A percentile compares a stretch with the other conserved stretches of the same genome.
phyloP scores from a whole-genome alignment of 495 filamentous ascomycete species.

The Amphirosellinia nigrospora region DNA sequence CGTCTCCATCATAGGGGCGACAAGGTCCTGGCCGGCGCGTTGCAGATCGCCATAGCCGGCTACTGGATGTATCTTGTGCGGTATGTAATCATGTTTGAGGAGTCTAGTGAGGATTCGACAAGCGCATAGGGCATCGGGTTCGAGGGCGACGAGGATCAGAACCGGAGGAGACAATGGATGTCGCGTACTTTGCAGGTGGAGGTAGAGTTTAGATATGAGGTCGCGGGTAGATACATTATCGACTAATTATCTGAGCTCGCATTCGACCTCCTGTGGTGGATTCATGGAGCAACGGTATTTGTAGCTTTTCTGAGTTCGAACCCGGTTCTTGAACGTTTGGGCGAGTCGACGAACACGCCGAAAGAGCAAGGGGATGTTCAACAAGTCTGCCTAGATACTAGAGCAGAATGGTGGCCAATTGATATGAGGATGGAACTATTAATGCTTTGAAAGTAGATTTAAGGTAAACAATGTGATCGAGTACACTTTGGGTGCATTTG shows the following conservation, averaged over 20 bases:
- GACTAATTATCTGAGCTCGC: conserved; percentile 36
- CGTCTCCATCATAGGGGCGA: conserved; percentile 80
- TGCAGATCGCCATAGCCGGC: conserved; percentile 90
- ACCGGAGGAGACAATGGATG: conserved; percentile 87
- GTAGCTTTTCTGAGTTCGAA: neutral
- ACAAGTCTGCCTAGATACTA: neutral
- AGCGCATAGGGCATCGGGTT: conserved; percentile 94
- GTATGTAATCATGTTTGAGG: conserved; percentile 94
- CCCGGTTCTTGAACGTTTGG: neutral
- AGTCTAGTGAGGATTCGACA: conserved; percentile 90
- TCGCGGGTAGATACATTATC: conserved; percentile 89
- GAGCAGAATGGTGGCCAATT: conserved; percentile 40
- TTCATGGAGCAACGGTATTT: conserved; percentile 33
- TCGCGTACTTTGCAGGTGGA: conserved; percentile 78
- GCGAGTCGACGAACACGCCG: neutral
- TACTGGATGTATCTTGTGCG: conserved; percentile 96
- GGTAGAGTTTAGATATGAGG: conserved; percentile 88
- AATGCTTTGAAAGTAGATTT: conserved; percentile 26
- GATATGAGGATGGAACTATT: conserved; percentile 35
- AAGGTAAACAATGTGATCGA: conserved; percentile 60
- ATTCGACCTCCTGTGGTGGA: conserved; percentile 43
- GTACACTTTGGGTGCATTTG: neutral
- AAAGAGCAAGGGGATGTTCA: neutral
- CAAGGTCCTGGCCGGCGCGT: conserved; percentile 73
- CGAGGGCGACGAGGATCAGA: conserved; percentile 90